Evolutionary conservation across 805 yeast genomes (phyloP).

Genomic region (Hanseniaspora pseudoguilliermondii): DNA sequence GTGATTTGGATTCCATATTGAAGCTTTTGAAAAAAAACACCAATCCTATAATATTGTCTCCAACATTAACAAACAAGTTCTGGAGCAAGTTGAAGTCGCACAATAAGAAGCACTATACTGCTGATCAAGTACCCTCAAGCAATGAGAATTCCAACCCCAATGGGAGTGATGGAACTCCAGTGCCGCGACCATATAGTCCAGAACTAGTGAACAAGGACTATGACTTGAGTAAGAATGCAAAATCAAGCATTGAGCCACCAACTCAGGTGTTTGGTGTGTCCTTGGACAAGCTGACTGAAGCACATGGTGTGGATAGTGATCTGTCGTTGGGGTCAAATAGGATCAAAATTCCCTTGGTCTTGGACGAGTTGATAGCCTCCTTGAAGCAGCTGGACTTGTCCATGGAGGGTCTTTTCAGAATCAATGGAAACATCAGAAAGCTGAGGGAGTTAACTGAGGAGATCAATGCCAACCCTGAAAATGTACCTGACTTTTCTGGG

Average conservation of each 20-base stretch:
- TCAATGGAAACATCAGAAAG: slow-evolving; percentile 85
- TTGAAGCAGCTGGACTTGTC: slow-evolving; percentile 87
- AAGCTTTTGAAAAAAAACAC: slow-evolving; percentile 20
- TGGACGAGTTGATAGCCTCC: slow-evolving; percentile 76
- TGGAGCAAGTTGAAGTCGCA: slow-evolving; percentile 33
- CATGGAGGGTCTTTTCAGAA: slow-evolving; percentile 88
- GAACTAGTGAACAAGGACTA: slow-evolving; percentile 15
- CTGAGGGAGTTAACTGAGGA: slow-evolving; percentile 58
- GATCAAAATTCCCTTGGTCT: slow-evolving; percentile 66
- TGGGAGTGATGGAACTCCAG: slow-evolving; percentile 15
- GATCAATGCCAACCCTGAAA: slow-evolving; percentile 62
- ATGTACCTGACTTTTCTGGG: slow-evolving; percentile 52
- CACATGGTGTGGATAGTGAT: slow-evolving; percentile 71
- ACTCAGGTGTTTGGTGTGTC: slow-evolving; percentile 66
- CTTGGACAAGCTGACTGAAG: slow-evolving; percentile 50
- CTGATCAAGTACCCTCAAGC: neutral
- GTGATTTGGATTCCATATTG: slow-evolving; percentile 27
- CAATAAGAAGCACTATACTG: slow-evolving; percentile 12
- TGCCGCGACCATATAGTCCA: neutral
- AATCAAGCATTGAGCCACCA: slow-evolving; percentile 7
- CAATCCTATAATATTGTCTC: slow-evolving; percentile 19
- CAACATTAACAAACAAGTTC: slow-evolving; percentile 18
- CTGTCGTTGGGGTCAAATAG: slow-evolving; percentile 73
- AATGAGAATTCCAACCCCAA: slow-evolving; percentile 20
- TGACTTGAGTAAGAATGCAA: slow-evolving; percentile 9